Evolutionary conservation across 148 eudicot species (phyloP), one percentile per base, ranked within the genome.

Genomic region (Heliosperma pusillum): DNA sequence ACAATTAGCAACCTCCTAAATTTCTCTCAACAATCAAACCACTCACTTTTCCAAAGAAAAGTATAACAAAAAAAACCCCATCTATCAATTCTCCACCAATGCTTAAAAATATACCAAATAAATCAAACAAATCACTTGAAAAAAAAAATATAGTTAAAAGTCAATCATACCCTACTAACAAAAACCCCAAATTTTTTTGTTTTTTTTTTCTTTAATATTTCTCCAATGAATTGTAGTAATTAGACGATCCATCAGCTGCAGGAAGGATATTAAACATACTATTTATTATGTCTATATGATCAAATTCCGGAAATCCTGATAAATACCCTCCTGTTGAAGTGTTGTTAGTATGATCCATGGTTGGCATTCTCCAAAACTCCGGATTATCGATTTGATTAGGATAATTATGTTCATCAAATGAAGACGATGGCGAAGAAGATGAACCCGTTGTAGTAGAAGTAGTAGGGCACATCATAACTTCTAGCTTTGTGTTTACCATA

Each of bases 271-370:
- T 83, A 64, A 85, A 83, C 55, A 82, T 42, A 65, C 79, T 84
- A 64, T 78, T 84, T 78, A n/a, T n/a, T n/a, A 79, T 83, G 55
- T 82, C 85, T 82, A 88, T 85, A 9, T 83, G 80, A 74, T 88
- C 91, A 66, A 88, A 80, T 76, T 88, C 91, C 0, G 72, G 72
- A 76, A 87, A 85, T 29, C 81, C 82, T 1, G 83, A 82, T 30
- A 90, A 71, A 70, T 74, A 87, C 66, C 88, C 89, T 50, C 90
- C 89, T 55, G 78, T 83, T 19, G 87, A 68, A 70, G 69, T 73
- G n/a, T 33, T 24, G 22, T 27, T 57, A 19, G 36, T 8, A 66
- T 33, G 56, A 76, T 76, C 72, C 66, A 56, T 70, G 5, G 58
- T 7, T 13, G 69, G 69, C 9, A 71, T 36, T 63, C 50, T 10